A percentile compares a stretch with the other conserved stretches of the same genome.
Evolutionary conservation across 2,329 filamentous ascomycete genomes (phyloP).

Genomic region (Pseudogymnoascus sp.): DNA sequence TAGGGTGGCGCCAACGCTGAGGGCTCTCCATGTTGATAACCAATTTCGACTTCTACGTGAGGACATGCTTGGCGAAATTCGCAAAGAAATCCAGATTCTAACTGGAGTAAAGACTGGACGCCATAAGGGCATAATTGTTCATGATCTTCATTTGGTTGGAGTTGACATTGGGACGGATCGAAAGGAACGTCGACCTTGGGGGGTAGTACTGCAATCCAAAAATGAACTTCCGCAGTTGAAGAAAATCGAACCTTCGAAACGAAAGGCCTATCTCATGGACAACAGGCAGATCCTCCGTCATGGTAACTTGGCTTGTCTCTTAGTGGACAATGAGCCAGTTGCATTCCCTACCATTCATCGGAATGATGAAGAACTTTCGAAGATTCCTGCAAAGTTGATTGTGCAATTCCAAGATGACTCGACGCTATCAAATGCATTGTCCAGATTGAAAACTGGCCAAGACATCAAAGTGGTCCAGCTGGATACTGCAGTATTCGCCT

Average conservation of each 20-base stretch:
- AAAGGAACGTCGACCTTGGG: constrained; percentile 25
- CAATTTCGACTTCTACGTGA: constrained; percentile 66
- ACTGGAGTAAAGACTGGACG: constrained; percentile 41
- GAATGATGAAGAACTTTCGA: constrained; percentile 38
- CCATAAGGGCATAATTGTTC: constrained; percentile 33
- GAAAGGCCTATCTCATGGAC: constrained; percentile 40
- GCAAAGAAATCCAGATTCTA: constrained; percentile 50
- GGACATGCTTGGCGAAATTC: constrained; percentile 61
- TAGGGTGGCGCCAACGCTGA: constrained; percentile 27
- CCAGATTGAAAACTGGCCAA: constrained; percentile 32
- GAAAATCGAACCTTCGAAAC: constrained; percentile 23
- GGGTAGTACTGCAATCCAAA: constrained; percentile 35
- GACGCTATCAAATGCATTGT: constrained; percentile 41
- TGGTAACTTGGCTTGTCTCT: constrained; percentile 53
- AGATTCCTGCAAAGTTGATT: constrained; percentile 39
- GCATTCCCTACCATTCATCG: constrained; percentile 55
- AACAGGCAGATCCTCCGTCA: constrained; percentile 49
- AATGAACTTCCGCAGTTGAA: constrained; percentile 40
- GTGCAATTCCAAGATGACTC: constrained; percentile 44
- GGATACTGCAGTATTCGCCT: constrained; percentile 60
- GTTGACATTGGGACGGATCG: constrained; percentile 17
- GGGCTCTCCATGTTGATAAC: constrained; percentile 53
- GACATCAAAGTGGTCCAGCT: constrained; percentile 48
- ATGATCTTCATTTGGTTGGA: constrained; percentile 31
- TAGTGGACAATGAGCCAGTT: constrained; percentile 43